Evolutionary conservation across 2,329 filamentous ascomycete species (phyloP).

Genomic region (Endothia cerciana): DNA sequence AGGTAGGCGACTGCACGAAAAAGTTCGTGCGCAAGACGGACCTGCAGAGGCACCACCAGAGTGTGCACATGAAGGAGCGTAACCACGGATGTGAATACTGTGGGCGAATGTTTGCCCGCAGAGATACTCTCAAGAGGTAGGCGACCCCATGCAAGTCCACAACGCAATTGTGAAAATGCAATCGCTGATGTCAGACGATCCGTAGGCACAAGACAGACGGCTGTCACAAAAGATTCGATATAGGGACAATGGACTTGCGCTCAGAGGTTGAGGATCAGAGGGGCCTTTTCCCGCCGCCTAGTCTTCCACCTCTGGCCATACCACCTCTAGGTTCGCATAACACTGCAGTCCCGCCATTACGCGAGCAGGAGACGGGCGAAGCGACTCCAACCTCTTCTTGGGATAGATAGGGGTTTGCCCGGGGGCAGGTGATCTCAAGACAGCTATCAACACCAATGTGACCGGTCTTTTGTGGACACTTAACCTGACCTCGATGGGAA

Average conservation of each 20-base stretch:
- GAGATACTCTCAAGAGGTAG: constrained; percentile 81
- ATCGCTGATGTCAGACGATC: constrained; percentile 8
- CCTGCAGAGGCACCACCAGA: constrained; percentile 64
- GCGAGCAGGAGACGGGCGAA: constrained; percentile 2
- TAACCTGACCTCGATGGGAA: neutral
- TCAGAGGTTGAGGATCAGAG: constrained; percentile 37
- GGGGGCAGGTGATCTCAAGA: neutral
- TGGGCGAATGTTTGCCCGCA: constrained; percentile 72
- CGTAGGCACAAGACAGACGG: constrained; percentile 76
- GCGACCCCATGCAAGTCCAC: constrained; percentile 30
- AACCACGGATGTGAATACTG: constrained; percentile 75
- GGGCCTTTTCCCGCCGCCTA: constrained; percentile 28
- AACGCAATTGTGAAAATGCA: neutral
- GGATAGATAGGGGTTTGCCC: neutral
- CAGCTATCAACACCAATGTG: neutral
- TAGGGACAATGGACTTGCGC: constrained; percentile 54
- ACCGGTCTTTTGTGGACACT: neutral
- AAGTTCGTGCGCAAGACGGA: constrained; percentile 85
- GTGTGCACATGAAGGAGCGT: constrained; percentile 74
- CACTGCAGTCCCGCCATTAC: constrained; percentile 9
- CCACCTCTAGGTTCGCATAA: constrained; percentile 33
- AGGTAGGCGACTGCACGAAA: constrained; percentile 67
- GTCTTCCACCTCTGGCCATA: constrained; percentile 38
- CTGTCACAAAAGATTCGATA: constrained; percentile 69
- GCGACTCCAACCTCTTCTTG: neutral